A percentile compares a stretch with the other conserved stretches of the same genome.
phyloP scores from a whole-genome alignment of 2,329 filamentous ascomycete species.

The Hypoxylon sp. region DNA sequence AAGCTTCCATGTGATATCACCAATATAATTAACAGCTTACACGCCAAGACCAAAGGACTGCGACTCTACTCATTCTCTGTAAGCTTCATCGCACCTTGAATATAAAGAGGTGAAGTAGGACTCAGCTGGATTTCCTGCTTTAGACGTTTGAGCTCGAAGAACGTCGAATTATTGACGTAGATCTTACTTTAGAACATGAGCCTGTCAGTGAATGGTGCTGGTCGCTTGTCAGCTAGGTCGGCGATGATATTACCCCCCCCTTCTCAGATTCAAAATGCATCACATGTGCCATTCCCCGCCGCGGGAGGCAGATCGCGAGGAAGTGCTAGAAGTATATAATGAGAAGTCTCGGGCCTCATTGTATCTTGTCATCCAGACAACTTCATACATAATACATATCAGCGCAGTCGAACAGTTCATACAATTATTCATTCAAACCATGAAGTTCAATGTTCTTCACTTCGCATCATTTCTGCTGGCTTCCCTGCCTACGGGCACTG shows the following conservation, averaged over 20 bases:
- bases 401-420: not conserved
- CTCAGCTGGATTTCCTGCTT: conserved; percentile 27
- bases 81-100: not conserved
- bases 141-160: not conserved
- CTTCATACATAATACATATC: not conserved
- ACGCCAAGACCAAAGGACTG: conserved; percentile 3
- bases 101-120: conserved; percentile 1
- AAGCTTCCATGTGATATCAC: not conserved
- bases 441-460: conserved; percentile 24
- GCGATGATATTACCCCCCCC: not conserved
- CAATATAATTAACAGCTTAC: not conserved
- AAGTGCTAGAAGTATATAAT: conserved; percentile 3
- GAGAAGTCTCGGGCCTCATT: not conserved
- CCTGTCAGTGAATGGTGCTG: not conserved
- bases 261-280: not conserved
- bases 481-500: conserved; percentile 19
- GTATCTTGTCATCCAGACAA: not conserved
- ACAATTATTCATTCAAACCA: not conserved
- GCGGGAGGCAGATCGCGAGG: no score
- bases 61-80: not conserved
- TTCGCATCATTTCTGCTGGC: conserved; percentile 26
- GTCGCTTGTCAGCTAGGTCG: not conserved
- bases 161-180: conserved; percentile 20
- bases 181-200: conserved; percentile 15
- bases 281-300: not conserved